Percentiles rank a stretch among this genome's conserved stretches.
Evolutionary conservation across 1,284 basidiomycete genomes (phyloP).

Genomic region (Leccinum insigne): DNA sequence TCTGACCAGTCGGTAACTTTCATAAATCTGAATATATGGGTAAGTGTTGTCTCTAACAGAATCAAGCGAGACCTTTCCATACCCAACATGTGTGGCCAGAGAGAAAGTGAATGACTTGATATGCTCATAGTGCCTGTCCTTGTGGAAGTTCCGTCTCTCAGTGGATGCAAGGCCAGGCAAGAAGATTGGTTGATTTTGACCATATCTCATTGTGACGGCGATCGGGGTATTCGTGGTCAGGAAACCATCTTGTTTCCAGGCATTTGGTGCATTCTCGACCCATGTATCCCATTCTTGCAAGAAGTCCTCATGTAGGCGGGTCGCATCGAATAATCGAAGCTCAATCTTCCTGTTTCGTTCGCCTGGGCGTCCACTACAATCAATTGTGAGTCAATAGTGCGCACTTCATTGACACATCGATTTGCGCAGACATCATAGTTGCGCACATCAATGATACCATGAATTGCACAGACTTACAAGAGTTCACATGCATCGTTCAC

Average conservation of each 20-base stretch:
- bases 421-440: no score
- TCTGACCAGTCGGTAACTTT: no score
- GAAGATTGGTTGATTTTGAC: neutral
- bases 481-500: neutral
- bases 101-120: neutral
- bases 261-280: neutral
- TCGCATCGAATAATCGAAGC: neutral
- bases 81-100: neutral
- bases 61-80: no score
- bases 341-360: neutral
- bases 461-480: neutral
- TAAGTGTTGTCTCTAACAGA: no score
- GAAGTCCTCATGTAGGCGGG: neutral
- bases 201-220: neutral
- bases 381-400: no score
- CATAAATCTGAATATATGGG: no score
- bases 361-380: no score
- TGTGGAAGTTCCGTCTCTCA: neutral
- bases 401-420: no score
- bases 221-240: neutral
- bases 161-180: neutral
- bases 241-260: neutral
- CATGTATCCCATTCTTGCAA: neutral
- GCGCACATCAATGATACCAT: no score
- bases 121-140: neutral